These are phyloP conservation scores for Hyphochytrium catenoides DNA, from an alignment of 352 stramenopile genomes.

Conservation along the genomic window DNA sequence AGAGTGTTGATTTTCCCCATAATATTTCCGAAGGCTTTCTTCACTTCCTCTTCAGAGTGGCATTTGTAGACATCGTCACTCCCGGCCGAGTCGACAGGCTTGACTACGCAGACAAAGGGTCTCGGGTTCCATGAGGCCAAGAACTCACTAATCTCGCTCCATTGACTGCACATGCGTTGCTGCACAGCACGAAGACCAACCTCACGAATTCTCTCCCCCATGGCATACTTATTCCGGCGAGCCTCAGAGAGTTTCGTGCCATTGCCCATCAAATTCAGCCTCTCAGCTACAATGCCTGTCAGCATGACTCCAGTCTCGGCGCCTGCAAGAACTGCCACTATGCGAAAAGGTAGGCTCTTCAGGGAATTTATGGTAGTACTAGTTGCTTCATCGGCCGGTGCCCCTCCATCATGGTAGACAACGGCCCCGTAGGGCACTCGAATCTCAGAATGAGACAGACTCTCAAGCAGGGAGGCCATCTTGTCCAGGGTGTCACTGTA, in stretches of 20 bases:
- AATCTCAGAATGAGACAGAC: slow-evolving; percentile 25
- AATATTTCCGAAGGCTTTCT: slow-evolving; percentile 65
- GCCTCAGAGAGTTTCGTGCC: slow-evolving; percentile 38
- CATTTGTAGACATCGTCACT: slow-evolving; percentile 82
- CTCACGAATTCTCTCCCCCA: slow-evolving; percentile 50
- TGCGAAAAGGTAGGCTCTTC: slow-evolving; percentile 8
- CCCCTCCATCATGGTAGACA: slow-evolving; percentile 11
- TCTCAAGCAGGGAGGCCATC: slow-evolving; percentile 35
- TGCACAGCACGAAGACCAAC: slow-evolving; percentile 46
- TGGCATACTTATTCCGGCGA: slow-evolving; percentile 66
- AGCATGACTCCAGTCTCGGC: slow-evolving; percentile 78
- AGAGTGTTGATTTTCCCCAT: slow-evolving; percentile 66
- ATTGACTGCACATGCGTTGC: slow-evolving; percentile 37
- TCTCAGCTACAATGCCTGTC: slow-evolving; percentile 63
- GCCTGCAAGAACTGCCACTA: slow-evolving; percentile 61
- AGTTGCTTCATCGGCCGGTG: slow-evolving; percentile 16
- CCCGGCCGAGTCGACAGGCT: slow-evolving; percentile 75
- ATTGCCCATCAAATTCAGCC: slow-evolving; percentile 63
- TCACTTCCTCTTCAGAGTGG: slow-evolving; percentile 61
- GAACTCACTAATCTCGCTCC: slow-evolving; percentile 47
- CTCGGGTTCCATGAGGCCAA: slow-evolving; percentile 14
- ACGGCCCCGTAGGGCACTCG: slow-evolving; percentile 24
- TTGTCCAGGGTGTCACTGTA: slow-evolving; percentile 49
- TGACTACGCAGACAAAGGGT: slow-evolving; percentile 30
- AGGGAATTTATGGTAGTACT: slow-evolving; percentile 11